These are phyloP conservation scores for Litchi chinensis DNA, from an alignment of 345 rosid species.

Conservation along the genomic window DNA sequence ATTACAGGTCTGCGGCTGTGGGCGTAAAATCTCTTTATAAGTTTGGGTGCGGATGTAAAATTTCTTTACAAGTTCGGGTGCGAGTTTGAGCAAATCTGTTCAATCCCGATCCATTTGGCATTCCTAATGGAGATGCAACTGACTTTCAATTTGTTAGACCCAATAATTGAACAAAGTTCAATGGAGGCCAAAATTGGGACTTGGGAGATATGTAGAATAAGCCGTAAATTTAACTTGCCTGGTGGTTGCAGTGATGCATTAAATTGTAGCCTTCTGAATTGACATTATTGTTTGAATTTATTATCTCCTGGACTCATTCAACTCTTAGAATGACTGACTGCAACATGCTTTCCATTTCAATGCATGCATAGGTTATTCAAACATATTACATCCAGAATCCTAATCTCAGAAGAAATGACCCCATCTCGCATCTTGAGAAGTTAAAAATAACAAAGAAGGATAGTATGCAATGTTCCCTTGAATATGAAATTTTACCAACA, in stretches of 20 bases:
- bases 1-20: no score
- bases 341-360: neutral
- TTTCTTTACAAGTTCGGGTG: no score
- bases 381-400: no score
- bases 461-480: no score
- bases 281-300: conserved; percentile 2
- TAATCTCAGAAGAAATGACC: no score
- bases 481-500: neutral
- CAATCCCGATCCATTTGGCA: no score
- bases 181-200: neutral
- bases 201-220: neutral
- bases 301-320: neutral
- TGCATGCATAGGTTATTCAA: neutral
- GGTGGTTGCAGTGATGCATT: neutral
- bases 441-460: no score
- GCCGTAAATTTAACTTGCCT: neutral
- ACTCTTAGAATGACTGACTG: no score
- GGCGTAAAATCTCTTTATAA: no score
- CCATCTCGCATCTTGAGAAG: no score
- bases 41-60: no score
- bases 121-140: neutral
- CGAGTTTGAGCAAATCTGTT: no score
- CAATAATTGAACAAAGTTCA: neutral
- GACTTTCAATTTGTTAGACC: neutral
- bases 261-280: neutral